Base-by-base conservation (phyloP, 2,329 filamentous ascomycete species). In the Penicillium nordicum region DNA sequence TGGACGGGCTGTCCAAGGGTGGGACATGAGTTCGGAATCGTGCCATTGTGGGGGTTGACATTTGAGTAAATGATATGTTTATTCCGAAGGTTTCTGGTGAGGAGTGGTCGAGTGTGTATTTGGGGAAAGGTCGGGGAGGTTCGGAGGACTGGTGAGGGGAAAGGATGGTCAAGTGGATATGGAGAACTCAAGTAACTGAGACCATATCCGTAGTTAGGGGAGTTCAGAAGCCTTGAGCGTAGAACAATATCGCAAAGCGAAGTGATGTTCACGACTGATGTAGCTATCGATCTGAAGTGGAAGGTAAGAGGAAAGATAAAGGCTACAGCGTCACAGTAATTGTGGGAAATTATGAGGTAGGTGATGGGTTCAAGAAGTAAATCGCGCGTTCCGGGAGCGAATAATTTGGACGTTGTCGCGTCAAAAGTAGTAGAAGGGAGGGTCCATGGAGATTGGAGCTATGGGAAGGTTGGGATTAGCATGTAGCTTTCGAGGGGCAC, bases 1-100 rank as follows among this genome's bases (percentile, higher is more conserved):
- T 68, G 5, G 74, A 76, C 3, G 74, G 74, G 45, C 73, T 76
- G 60, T 76, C 75, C 50, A 72, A 43, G 7, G 65, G 63, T 2
- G 70, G 61, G 11, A 68, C 63, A 43, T 71, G 68, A 44, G 65
- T 65, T 23, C 62, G 57, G 18, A 62, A 57, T 25, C 70, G 55
- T 6, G 59, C 63, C 72, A 74, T 75, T 41, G 23, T 66, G 36
- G 30, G 41, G 3, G 30, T 36, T 5, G 38, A 37, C 29, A 42
- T 27, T 16, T 12, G 37, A 49, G 11, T 29, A 41, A 16, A 34
- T 46, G 4, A n/a, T 25, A 9, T 23, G 11, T n/a, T 46, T 47
- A 8, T 16, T 25, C 30, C 9, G 10, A 21, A 29, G 6, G 8
- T 18, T 9, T 3, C 16, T n/a, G 30, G 21, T n/a, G 12, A 4